These are phyloP conservation scores for Starmerella vaccinii DNA, from an alignment of 805 yeast genomes.

Conservation along the genomic window DNA sequence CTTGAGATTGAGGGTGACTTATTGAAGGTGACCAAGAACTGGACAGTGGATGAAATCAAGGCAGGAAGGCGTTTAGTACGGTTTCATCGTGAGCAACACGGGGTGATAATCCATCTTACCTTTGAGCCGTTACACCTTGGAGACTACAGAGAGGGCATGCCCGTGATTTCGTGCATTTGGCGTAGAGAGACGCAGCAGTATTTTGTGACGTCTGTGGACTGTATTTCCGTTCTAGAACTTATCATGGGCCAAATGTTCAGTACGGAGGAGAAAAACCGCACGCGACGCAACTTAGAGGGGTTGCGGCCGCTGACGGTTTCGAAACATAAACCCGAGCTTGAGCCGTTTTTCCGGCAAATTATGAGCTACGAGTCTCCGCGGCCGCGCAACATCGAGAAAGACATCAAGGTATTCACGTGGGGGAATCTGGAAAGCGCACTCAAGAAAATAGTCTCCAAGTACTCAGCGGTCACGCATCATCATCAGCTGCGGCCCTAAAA, in stretches of 20 bases:
- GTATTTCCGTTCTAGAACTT: constrained; percentile 46
- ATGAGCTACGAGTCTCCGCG: constrained; percentile 55
- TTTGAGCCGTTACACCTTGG: constrained; percentile 34
- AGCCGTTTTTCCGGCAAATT: constrained; percentile 38
- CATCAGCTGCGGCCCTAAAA: background rate
- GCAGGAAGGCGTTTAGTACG: constrained; percentile 40
- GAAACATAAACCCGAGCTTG: constrained; percentile 35
- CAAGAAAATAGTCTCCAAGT: constrained; percentile 49
- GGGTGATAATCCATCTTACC: constrained; percentile 22
- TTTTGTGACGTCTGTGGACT: constrained; percentile 57
- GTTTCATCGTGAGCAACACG: constrained; percentile 33
- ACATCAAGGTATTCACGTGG: constrained; percentile 60
- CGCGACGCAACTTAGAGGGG: constrained; percentile 55
- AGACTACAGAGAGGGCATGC: constrained; percentile 34
- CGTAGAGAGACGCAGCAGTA: constrained; percentile 43
- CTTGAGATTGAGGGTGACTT: constrained; percentile 25
- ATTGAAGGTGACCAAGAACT: constrained; percentile 33
- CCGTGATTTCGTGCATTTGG: constrained; percentile 49
- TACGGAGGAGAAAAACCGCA: constrained; percentile 60
- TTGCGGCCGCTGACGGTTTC: constrained; percentile 52
- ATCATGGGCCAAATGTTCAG: constrained; percentile 46
- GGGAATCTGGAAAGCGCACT: constrained; percentile 43
- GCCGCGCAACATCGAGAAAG: constrained; percentile 62
- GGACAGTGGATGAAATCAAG: constrained; percentile 38
- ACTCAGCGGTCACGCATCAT: constrained; percentile 30